Base-by-base conservation (phyloP, 306 rosid genomes). In the Arachis stenosperma region DNA sequence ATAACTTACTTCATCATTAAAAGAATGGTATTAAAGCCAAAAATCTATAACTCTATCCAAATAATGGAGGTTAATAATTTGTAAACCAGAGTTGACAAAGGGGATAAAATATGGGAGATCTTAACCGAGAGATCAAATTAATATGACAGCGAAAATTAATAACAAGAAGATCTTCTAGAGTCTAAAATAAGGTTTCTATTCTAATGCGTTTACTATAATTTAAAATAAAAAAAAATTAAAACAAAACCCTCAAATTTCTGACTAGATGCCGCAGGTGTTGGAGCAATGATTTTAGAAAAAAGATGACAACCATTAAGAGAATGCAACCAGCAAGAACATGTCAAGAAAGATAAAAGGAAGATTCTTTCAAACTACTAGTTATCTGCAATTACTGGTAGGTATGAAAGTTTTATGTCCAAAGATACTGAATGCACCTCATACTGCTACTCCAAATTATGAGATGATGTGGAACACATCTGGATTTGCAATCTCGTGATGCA, bases 371-470 rank as follows among this genome's bases (percentile, higher is more conserved):
- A 64, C 70, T 76, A 65, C 67, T 50, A 73, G 75, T 48, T 50
- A 76, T 60, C 56, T 65, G 42, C 65, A 79, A 82, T 73, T 47
- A 82, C 52, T 82, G 61, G 73, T 73, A 82, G 80, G 69, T 66
- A 79, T 57, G 12, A 6, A 77, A 74, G 53, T 75, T 77, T 82
- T 61, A 79, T 82, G 74, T 62, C 84, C 86, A 79, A 82, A 85
- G 84, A 82, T 82, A 72, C 79, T 60, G 83, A 72, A 82, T 79
- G 86, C 85, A 82, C 84, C 86, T 79, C 89, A 77, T 56, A 80
- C 79, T 66, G 87, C 80, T 74, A 68, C 79, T 69, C 84, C 82
- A 85, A 75, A 74, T 53, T 66, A 85, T 76, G 67, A 71, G 78
- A 76, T 47, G 89, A 70, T 39, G 75, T 61, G 70, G 79, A 71